Base-by-base conservation (phyloP, 202 grass and related monocot genomes). In the Miscanthus sacchariflorus region DNA sequence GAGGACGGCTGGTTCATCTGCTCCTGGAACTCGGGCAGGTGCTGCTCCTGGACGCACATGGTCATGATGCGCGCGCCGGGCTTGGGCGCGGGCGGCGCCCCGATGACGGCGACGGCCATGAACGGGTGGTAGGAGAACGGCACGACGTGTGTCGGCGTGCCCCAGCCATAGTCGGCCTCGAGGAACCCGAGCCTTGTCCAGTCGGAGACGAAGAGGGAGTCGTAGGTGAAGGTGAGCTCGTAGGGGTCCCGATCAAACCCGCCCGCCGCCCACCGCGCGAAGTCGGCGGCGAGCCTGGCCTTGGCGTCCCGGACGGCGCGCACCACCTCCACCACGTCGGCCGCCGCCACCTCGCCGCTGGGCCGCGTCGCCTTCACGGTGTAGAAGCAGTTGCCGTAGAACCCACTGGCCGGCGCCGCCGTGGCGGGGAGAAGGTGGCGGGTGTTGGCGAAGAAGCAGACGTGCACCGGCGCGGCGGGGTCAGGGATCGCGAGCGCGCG, bases 311-410 rank as follows among this genome's bases (percentile, higher is more conserved):
- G n/a, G 83, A 99, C 77, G 15, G 87, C 69, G 56, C 77, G 87
- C 40, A 99, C 97, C 6, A 99, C 86, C 1, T 95, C 90, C 4
- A 89, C 25, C 8, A 92, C 74, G 61, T 88, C 90, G 0, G 76
- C 85, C 9, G 15, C 39, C 1, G 74, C 88, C 56, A 99, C 86
- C 59, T 77, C 79, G 0, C 74, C 78, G 23, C 81, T 83, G 0
- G 74, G 9, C 18, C 78, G 84, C 3, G 93, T 91, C 65, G 87
- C 88, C 7, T 74, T 83, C 67, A 99, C 90, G 23, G 91, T 85
- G 93, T 96, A 99, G 86, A 99, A 99, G 91, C 97, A 99, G 84
- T 99, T 99, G 0, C 93, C 94, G 64, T 95, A 96, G 91, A 92
- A 96, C n/a, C 94, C 93, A 1, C 38, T 39, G 0, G 81, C 27